A percentile compares a stretch with the other conserved stretches of the same genome.
phyloP scores from a whole-genome alignment of 2,329 filamentous ascomycete genomes.

The Penicillium sp. region DNA sequence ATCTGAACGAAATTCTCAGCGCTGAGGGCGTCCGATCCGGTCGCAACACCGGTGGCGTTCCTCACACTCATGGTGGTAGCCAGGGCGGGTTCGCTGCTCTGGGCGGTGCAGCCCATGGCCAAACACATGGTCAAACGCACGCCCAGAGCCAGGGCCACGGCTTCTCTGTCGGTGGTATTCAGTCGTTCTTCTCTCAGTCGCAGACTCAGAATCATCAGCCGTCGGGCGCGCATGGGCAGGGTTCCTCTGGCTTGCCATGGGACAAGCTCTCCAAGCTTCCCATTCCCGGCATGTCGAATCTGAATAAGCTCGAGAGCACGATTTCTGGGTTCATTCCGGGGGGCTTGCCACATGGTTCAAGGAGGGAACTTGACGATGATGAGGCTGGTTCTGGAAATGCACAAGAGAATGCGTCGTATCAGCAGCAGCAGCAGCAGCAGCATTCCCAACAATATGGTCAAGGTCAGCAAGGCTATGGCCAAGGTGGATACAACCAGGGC shows the following conservation, averaged over 20 bases:
- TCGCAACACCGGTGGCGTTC: slow-evolving; percentile 60
- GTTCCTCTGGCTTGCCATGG: slow-evolving; percentile 27
- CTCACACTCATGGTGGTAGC: slow-evolving; percentile 37
- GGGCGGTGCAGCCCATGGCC: slow-evolving; percentile 23
- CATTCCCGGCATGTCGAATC: slow-evolving; percentile 39
- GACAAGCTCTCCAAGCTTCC: slow-evolving; percentile 28
- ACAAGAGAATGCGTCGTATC: slow-evolving; percentile 6
- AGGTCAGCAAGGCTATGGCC: background rate
- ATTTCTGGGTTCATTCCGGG: slow-evolving; percentile 35
- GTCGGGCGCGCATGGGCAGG: slow-evolving; percentile 3
- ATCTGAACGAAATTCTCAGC: slow-evolving; percentile 73
- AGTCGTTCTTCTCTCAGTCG: slow-evolving; percentile 24
- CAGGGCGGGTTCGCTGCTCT: slow-evolving; percentile 28
- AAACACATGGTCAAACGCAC: background rate
- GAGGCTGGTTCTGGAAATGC: background rate
- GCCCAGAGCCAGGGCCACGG: slow-evolving; percentile 19
- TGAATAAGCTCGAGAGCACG: slow-evolving; percentile 38
- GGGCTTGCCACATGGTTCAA: slow-evolving; percentile 28
- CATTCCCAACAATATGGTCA: slow-evolving; percentile 4
- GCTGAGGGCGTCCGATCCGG: slow-evolving; percentile 81
- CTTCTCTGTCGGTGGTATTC: slow-evolving; percentile 17
- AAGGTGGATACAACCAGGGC: background rate
- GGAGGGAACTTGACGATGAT: slow-evolving; percentile 22
- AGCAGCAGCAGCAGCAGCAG: slow-evolving; percentile 8
- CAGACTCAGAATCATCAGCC: slow-evolving; percentile 28